Conservation (phyloP, 306 rosid species). For the Luffa aegyptiaca region DNA sequence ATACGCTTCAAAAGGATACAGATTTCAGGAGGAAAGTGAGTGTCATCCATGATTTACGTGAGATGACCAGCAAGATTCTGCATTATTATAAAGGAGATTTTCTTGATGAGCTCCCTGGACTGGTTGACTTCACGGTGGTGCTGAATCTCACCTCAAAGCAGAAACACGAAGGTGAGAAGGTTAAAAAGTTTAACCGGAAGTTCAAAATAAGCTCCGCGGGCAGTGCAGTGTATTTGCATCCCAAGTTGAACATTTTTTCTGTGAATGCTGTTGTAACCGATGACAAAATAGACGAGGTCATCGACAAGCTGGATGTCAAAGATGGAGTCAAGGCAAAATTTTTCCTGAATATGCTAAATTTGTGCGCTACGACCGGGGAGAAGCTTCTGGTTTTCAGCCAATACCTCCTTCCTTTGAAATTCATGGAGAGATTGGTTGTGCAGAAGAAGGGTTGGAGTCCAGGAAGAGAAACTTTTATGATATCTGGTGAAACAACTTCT, state of each 20-base stretch:
- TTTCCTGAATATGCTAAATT: slow-evolving; percentile 45
- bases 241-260: slow-evolving; percentile 40
- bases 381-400: slow-evolving; percentile 89
- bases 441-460: slow-evolving; percentile 58
- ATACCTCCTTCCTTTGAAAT: slow-evolving; percentile 73
- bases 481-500: slow-evolving; percentile 67
- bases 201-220: slow-evolving; percentile 68
- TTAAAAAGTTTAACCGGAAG: slow-evolving; percentile 37
- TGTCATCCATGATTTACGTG: slow-evolving; percentile 85
- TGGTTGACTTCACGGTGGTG: slow-evolving; percentile 64
- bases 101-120: slow-evolving; percentile 96
- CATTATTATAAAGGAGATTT: slow-evolving; percentile 94
- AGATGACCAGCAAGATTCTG: slow-evolving; percentile 77
- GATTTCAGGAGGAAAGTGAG: slow-evolving; percentile 70
- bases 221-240: slow-evolving; percentile 78
- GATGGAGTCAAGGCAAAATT: slow-evolving; percentile 86
- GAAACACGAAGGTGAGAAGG: slow-evolving; percentile 38
- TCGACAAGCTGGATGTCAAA: slow-evolving; percentile 36
- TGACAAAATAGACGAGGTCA: slow-evolving; percentile 40
- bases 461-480: slow-evolving; percentile 69
- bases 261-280: slow-evolving; percentile 33
- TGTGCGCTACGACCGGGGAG: slow-evolving; percentile 65
- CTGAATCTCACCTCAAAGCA: slow-evolving; percentile 55
- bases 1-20: slow-evolving; percentile 65
- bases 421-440: slow-evolving; percentile 59